Evolutionary conservation across 2,329 filamentous ascomycete genomes (phyloP).

Genomic region (Taxawa tesnikishii): DNA sequence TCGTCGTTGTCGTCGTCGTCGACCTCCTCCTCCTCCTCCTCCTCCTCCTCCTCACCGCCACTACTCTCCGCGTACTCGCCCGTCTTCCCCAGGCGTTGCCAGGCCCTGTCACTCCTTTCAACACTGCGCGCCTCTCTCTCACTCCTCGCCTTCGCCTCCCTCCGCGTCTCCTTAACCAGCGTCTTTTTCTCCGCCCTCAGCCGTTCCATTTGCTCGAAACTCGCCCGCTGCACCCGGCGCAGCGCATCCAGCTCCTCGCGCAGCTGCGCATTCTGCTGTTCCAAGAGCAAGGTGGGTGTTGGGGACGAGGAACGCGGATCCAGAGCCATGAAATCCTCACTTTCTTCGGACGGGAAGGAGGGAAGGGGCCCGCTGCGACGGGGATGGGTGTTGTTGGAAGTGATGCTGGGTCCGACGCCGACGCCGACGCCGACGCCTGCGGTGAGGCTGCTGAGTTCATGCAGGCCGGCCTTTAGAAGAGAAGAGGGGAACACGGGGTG

Average conservation of each 20-base stretch:
- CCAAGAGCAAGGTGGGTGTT: slow-evolving; percentile 6
- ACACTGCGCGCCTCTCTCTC: neutral
- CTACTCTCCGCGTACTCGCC: slow-evolving; percentile 2
- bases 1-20: no score
- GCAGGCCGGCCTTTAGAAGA: slow-evolving; percentile 20
- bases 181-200: slow-evolving; percentile 28
- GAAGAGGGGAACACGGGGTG: slow-evolving; percentile 28
- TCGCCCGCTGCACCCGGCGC: slow-evolving; percentile 31
- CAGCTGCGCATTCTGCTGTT: slow-evolving; percentile 17
- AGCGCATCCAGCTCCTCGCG: slow-evolving; percentile 29
- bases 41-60: neutral
- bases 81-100: no score
- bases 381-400: no score
- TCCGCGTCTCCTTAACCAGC: slow-evolving; percentile 9
- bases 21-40: no score
- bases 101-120: no score
- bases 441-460: slow-evolving; percentile 14
- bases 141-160: neutral
- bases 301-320: slow-evolving; percentile 10
- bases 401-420: slow-evolving; percentile 9
- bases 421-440: slow-evolving; percentile 5
- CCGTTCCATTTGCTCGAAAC: slow-evolving; percentile 31
- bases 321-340: slow-evolving; percentile 26
- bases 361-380: no score
- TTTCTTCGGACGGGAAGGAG: slow-evolving; percentile 6